Evolutionary conservation across 2,329 filamentous ascomycete genomes (phyloP).

Genomic region (Chalaropsis ovoidea): DNA sequence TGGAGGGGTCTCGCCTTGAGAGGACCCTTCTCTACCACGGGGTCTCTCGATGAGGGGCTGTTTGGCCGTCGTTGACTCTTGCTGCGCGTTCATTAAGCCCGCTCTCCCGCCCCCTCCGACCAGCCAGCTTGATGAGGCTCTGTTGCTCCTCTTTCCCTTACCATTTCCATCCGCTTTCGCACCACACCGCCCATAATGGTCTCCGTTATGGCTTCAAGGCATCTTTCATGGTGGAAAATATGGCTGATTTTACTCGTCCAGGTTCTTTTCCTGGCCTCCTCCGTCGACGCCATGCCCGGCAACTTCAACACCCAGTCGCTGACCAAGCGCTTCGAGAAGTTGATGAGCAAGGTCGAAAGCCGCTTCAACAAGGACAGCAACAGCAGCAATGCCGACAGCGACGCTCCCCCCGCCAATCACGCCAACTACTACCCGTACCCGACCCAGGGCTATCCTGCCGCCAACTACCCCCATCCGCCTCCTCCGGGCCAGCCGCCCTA

Average conservation of each 20-base stretch:
- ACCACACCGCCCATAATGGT: not conserved
- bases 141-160: not conserved
- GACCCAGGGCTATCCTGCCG: slow-evolving; percentile 11
- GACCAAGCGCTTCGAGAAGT: slow-evolving; percentile 24
- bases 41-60: not conserved
- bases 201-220: not conserved
- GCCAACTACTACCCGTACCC: slow-evolving; percentile 17
- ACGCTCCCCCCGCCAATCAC: not conserved
- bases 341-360: slow-evolving; percentile 23
- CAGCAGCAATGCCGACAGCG: not conserved
- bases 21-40: not conserved
- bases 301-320: slow-evolving; percentile 15
- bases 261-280: slow-evolving; percentile 8
- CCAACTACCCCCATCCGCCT: slow-evolving; percentile 8
- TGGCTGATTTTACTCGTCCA: slow-evolving; percentile 21
- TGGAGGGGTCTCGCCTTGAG: not conserved
- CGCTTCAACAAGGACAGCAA: slow-evolving; percentile 13
- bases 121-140: not conserved
- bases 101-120: not conserved
- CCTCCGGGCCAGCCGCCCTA: slow-evolving; percentile 10
- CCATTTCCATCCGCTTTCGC: not conserved
- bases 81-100: slow-evolving; percentile 5
- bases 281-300: slow-evolving; percentile 17
- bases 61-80: not conserved
- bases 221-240: slow-evolving; percentile 13